A percentile compares a stretch with the other conserved stretches of the same genome.
These are phyloP conservation scores for Bathelium albidoporum DNA, from an alignment of 495 filamentous ascomycete species.

Conservation along the genomic window DNA sequence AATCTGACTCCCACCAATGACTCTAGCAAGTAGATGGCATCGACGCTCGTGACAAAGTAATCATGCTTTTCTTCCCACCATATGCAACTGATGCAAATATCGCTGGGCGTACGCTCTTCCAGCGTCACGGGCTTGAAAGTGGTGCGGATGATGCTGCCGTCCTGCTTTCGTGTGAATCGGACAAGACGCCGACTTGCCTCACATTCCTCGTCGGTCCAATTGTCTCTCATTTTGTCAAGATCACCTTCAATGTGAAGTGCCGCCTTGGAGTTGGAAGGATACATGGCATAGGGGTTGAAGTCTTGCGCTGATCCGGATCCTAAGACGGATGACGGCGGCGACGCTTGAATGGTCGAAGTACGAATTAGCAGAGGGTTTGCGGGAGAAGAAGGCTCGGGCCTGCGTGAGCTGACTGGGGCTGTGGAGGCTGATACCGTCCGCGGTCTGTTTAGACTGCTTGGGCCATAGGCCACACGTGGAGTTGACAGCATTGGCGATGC, in stretches of 20 bases:
- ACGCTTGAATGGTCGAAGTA: constrained; percentile 68
- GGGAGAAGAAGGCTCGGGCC: constrained; percentile 34
- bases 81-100: constrained; percentile 41
- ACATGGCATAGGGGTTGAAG: constrained; percentile 76
- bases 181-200: constrained; percentile 70
- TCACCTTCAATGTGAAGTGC: constrained; percentile 76
- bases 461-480: constrained; percentile 15
- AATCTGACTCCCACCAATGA: constrained; percentile 74
- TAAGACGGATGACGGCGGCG: constrained; percentile 32
- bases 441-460: constrained; percentile 32
- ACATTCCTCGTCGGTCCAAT: constrained; percentile 74
- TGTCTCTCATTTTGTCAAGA: constrained; percentile 63
- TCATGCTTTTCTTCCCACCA: constrained; percentile 84
- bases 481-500: constrained; percentile 9
- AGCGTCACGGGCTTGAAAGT: constrained; percentile 29
- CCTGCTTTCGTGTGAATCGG: constrained; percentile 68
- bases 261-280: constrained; percentile 66
- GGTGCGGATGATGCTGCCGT: constrained; percentile 32
- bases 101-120: constrained; percentile 26
- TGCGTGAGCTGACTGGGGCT: constrained; percentile 31
- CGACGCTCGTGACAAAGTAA: constrained; percentile 89
- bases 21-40: constrained; percentile 88
- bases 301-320: constrained; percentile 29
- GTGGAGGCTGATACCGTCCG: constrained; percentile 27
- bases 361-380: constrained; percentile 63